Conservation (phyloP, 2,329 filamentous ascomycete genomes). For the Orbilia quercus region DNA sequence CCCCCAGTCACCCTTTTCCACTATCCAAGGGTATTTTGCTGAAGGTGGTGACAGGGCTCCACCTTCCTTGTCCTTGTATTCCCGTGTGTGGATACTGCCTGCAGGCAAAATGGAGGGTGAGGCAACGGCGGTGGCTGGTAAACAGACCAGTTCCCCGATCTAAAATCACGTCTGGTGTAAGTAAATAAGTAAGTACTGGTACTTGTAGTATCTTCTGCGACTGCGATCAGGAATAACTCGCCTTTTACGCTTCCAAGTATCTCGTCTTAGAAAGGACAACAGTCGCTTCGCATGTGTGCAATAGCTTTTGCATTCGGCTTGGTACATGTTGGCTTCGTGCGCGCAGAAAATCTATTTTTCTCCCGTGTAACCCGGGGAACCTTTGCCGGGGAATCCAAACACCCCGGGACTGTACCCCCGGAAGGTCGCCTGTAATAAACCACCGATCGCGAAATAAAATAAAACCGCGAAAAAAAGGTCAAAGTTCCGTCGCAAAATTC, state of each 20-base stretch:
- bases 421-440: too few relatives aligned
- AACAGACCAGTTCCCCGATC: not conserved
- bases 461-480: conserved; percentile 1
- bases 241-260: conserved; percentile 28
- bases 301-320: conserved; percentile 35
- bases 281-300: conserved; percentile 32
- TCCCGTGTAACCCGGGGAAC: conserved; percentile 33
- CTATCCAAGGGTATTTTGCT: conserved; percentile 54
- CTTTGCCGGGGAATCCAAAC: not conserved
- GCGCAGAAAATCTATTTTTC: conserved; percentile 8
- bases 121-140: conserved; percentile 57
- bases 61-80: conserved; percentile 52
- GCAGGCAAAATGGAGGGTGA: conserved; percentile 56
- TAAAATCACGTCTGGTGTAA: too few relatives aligned
- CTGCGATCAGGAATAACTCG: conserved; percentile 39
- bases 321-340: conserved; percentile 29
- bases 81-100: conserved; percentile 51
- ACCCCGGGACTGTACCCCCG: too few relatives aligned
- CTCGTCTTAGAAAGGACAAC: conserved; percentile 47
- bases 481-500: conserved; percentile 34
- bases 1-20: conserved; percentile 50
- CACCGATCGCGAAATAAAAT: not conserved
- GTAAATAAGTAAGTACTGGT: conserved; percentile 42
- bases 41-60: conserved; percentile 52
- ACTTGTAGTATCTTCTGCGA: conserved; percentile 8